phyloP scores from a whole-genome alignment of 2,329 filamentous ascomycete species.

The Talaromyces sp. region DNA sequence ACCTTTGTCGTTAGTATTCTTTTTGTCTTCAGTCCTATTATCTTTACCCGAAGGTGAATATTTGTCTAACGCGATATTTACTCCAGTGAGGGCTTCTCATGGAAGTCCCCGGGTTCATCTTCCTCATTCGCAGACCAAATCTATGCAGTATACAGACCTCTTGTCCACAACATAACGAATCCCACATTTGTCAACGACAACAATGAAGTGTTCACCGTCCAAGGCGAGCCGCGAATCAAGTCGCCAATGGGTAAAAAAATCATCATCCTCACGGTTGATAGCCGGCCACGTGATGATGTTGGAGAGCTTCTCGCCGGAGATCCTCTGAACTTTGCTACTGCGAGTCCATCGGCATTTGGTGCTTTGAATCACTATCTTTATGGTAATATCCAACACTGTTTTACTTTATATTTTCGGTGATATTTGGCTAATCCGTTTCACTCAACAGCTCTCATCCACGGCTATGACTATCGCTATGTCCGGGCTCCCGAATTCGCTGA shows the following conservation, averaged over 20 bases:
- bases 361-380: conserved; percentile 39
- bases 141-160: conserved; percentile 1
- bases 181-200: not conserved
- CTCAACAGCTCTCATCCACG: conserved; percentile 39
- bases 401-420: too few relatives aligned
- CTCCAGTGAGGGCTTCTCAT: not conserved
- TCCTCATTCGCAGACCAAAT: not conserved
- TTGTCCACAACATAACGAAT: conserved; percentile 2
- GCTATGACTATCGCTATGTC: conserved; percentile 47
- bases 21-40: not conserved
- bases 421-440: not conserved
- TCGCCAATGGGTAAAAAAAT: conserved; percentile 11
- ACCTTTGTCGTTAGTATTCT: not conserved
- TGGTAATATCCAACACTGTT: conserved; percentile 15
- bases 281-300: conserved; percentile 10
- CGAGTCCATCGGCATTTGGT: conserved; percentile 14
- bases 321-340: conserved; percentile 4
- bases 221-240: conserved; percentile 1
- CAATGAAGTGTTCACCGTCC: not conserved
- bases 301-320: conserved; percentile 13
- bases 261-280: conserved; percentile 16
- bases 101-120: not conserved
- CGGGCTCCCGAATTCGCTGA: conserved; percentile 37
- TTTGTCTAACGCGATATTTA: not conserved
- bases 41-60: not conserved